phyloP scores from a whole-genome alignment of 1,139 yeast species.

The Petasospora fabianii region DNA sequence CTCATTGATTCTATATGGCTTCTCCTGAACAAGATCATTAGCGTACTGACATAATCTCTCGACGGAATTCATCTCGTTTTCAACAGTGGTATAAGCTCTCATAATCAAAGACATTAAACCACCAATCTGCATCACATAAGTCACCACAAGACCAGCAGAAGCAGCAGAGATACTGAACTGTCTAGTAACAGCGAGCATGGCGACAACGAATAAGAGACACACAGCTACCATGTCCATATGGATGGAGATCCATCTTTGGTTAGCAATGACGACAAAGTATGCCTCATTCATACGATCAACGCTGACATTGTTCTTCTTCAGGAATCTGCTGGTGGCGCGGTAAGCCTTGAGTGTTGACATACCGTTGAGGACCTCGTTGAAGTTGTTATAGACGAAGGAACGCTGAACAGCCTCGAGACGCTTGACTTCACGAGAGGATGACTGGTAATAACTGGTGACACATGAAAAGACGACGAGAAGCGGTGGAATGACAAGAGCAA shows the following conservation, averaged over 20 bases:
- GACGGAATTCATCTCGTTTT: conserved; percentile 76
- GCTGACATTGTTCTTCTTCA: conserved; percentile 37
- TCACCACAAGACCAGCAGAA: conserved; percentile 65
- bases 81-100: conserved; percentile 54
- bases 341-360: conserved; percentile 56
- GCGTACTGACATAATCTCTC: conserved; percentile 75
- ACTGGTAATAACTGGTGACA: conserved; percentile 48
- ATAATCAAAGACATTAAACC: conserved; percentile 45
- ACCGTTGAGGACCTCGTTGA: conserved; percentile 57
- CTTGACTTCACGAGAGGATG: conserved; percentile 58
- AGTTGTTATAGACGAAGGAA: conserved; percentile 58
- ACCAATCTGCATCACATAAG: conserved; percentile 52
- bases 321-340: conserved; percentile 34
- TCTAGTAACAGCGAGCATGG: conserved; percentile 59
- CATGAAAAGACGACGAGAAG: conserved; percentile 38
- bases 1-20: conserved; percentile 43
- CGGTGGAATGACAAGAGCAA: conserved; percentile 57
- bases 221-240: conserved; percentile 44
- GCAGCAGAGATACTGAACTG: conserved; percentile 60
- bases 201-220: conserved; percentile 39
- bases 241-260: conserved; percentile 58
- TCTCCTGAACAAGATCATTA: conserved; percentile 58
- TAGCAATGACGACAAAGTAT: conserved; percentile 45
- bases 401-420: conserved; percentile 60
- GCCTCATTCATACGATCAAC: conserved; percentile 59